Conservation (phyloP, 1,139 yeast genomes). For the Blastobotrys buckinghamii region DNA sequence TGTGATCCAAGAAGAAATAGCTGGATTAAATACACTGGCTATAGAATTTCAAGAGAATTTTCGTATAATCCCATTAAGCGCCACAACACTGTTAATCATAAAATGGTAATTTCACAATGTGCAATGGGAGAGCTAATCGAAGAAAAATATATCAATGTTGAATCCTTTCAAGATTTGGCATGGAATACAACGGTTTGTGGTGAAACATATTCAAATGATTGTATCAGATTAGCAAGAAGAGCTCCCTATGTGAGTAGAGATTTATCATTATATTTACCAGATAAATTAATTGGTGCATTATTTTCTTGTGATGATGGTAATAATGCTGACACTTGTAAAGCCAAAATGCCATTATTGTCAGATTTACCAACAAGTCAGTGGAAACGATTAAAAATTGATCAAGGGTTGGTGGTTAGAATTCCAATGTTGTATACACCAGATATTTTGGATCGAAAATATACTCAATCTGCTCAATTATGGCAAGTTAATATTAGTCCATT, state of each 20-base stretch:
- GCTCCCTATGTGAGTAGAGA: conserved; percentile 6
- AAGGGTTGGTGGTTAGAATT: conserved; percentile 1
- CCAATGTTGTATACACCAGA: conserved; percentile 12
- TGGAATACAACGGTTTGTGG: conserved; percentile 10
- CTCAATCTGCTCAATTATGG: neutral
- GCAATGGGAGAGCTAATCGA: conserved; percentile 3
- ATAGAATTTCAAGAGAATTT: conserved; percentile 8
- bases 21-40: conserved; percentile 1
- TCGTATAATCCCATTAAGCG: neutral
- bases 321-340: neutral
- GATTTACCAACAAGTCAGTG: conserved; percentile 6
- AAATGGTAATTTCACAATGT: conserved; percentile 10
- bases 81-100: neutral
- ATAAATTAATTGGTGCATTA: conserved; percentile 10
- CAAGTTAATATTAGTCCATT: neutral
- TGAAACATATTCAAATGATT: neutral
- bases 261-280: conserved; percentile 7
- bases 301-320: neutral
- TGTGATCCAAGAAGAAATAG: neutral
- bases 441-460: conserved; percentile 8
- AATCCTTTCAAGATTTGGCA: conserved; percentile 3
- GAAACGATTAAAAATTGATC: neutral
- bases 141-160: neutral
- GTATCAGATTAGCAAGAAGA: conserved; percentile 9
- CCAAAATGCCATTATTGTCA: conserved; percentile 9